Conservation (phyloP, 2,329 filamentous ascomycete genomes). For the Fusarium papillatum region DNA sequence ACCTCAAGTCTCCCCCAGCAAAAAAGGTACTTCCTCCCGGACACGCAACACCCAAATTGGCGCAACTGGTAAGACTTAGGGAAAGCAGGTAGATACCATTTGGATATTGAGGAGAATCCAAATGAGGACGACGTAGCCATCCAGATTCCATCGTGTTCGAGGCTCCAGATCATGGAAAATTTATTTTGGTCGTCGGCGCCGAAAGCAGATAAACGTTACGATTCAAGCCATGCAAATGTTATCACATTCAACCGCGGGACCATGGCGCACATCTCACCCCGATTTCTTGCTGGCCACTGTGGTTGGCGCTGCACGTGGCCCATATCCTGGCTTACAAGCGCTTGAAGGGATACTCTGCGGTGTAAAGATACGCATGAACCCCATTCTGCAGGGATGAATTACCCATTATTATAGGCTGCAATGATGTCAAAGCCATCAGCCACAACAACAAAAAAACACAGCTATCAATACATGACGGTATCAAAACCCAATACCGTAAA, state of each 20-base stretch:
- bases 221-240: neutral
- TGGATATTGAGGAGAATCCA: neutral
- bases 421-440: too few species aligned
- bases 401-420: too few species aligned
- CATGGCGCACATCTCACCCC: neutral
- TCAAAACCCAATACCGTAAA: too few species aligned
- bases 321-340: neutral
- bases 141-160: neutral
- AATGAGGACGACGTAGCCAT: neutral
- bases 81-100: neutral
- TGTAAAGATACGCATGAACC: neutral
- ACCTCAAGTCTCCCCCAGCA: neutral
- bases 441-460: too few species aligned
- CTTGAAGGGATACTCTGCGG: neutral
- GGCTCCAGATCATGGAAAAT: neutral
- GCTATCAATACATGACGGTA: too few species aligned
- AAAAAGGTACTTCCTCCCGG: neutral
- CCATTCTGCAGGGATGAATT: neutral
- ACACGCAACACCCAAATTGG: neutral
- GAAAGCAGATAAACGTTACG: neutral
- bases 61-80: neutral
- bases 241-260: neutral
- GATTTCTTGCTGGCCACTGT: neutral
- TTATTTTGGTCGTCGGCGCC: neutral
- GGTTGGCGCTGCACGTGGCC: neutral